Evolutionary conservation across 2,329 filamentous ascomycete genomes (phyloP).

Genomic region (Zymoseptoria crescenta): DNA sequence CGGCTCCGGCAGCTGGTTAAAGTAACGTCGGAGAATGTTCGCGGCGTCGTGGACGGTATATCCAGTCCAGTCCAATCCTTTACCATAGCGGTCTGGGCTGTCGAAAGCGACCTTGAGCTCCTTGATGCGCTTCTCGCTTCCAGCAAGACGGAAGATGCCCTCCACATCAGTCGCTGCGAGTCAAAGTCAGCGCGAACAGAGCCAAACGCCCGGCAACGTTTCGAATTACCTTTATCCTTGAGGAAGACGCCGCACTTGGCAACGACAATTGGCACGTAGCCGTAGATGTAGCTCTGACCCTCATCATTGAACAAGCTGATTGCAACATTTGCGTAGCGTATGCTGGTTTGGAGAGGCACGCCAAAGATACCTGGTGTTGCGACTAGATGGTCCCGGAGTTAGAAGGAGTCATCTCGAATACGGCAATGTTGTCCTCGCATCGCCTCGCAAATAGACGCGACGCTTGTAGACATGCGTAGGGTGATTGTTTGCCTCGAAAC

Average conservation of each 20-base stretch:
- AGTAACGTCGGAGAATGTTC: conserved; percentile 88
- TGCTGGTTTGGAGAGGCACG: conserved; percentile 84
- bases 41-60: conserved; percentile 98
- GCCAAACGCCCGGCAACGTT: conserved; percentile 2
- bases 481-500: conserved; percentile 14
- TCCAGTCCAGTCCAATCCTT: conserved; percentile 92
- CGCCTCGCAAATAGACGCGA: neutral
- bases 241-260: conserved; percentile 96
- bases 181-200: conserved; percentile 21
- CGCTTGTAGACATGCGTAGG: neutral
- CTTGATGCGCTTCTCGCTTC: conserved; percentile 96
- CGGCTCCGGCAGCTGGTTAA: conserved; percentile 92
- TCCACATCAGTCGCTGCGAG: conserved; percentile 77
- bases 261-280: conserved; percentile 96
- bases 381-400: conserved; percentile 10
- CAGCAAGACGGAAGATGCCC: conserved; percentile 91
- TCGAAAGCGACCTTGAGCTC: conserved; percentile 88
- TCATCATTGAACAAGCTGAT: conserved; percentile 91
- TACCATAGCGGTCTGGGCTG: conserved; percentile 90
- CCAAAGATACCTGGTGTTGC: conserved; percentile 77
- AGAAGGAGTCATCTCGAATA: conserved; percentile 4
- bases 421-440: neutral
- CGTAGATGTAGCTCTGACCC: conserved; percentile 94
- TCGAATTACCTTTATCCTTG: conserved; percentile 84
- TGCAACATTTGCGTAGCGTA: conserved; percentile 94